Evolutionary conservation across 2,329 filamentous ascomycete species (phyloP).

Genomic region (Fusarium sarcochroum): DNA sequence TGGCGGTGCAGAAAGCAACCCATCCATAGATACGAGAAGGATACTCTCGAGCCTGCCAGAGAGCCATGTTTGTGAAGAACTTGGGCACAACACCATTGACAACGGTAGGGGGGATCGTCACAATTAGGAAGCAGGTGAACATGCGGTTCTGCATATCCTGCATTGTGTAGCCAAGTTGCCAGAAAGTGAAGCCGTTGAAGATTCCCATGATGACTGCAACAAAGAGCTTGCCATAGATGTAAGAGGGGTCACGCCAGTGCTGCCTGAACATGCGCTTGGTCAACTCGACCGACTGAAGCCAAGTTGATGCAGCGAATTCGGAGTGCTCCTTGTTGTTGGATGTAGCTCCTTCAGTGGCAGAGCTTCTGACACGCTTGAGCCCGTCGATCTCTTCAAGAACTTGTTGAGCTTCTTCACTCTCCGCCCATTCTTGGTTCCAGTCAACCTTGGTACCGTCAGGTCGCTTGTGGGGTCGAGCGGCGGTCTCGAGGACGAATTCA

Average conservation of each 20-base stretch:
- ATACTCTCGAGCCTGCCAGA: conserved; percentile 82
- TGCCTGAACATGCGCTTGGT: conserved; percentile 79
- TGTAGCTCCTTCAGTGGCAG: conserved; percentile 28
- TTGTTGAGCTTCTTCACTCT: conserved; percentile 71
- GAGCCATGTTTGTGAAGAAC: conserved; percentile 78
- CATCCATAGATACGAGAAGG: conserved; percentile 83
- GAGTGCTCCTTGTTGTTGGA: conserved; percentile 40
- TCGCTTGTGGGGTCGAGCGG: conserved; percentile 53
- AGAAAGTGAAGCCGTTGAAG: conserved; percentile 87
- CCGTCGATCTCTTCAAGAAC: conserved; percentile 73
- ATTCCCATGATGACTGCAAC: conserved; percentile 78
- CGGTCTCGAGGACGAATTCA: conserved; percentile 64
- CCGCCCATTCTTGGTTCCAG: conserved; percentile 83
- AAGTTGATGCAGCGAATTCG: conserved; percentile 77
- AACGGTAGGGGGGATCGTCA: conserved; percentile 75
- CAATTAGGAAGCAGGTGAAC: conserved; percentile 78
- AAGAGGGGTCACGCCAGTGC: conserved; percentile 83
- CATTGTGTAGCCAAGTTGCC: conserved; percentile 74
- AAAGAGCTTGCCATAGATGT: conserved; percentile 84
- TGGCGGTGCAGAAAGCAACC: conserved; percentile 81
- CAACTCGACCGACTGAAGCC: conserved; percentile 74
- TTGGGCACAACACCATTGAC: conserved; percentile 83
- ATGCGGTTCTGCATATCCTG: conserved; percentile 82
- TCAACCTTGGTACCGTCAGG: conserved; percentile 64
- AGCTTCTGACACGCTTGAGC: conserved; percentile 39